phyloP scores from a whole-genome alignment of 257 asterid species.

The Parsonsia alboflavescens region DNA sequence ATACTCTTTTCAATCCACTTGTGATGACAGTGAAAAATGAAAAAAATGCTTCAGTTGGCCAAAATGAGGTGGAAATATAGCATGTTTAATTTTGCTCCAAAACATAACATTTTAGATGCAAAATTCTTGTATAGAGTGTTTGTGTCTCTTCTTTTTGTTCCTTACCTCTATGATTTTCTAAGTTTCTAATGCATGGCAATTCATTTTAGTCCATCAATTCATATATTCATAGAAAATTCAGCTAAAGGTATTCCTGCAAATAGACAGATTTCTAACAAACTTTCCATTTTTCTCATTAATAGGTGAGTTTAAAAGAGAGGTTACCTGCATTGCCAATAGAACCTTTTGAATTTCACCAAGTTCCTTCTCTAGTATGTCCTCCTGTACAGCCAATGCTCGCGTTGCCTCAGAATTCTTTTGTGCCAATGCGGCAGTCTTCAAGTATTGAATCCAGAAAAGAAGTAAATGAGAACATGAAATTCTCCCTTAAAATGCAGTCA shows the following conservation, averaged over 20 bases:
- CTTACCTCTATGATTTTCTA: neutral
- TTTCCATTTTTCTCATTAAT: neutral
- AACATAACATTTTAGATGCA: neutral
- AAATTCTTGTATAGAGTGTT: neutral
- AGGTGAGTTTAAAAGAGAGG: neutral
- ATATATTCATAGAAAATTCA: neutral
- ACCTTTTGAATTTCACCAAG: slow-evolving; percentile 75
- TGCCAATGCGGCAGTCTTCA: slow-evolving; percentile 69
- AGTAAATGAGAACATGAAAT: slow-evolving; percentile 1
- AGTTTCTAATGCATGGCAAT: neutral
- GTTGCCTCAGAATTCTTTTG: slow-evolving; percentile 83
- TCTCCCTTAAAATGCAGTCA: neutral
- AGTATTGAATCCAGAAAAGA: neutral
- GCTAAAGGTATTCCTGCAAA: neutral
- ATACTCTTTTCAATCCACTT: neutral
- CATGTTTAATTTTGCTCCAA: too few species aligned
- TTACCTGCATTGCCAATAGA: slow-evolving; percentile 94
- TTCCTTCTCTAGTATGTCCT: slow-evolving; percentile 66
- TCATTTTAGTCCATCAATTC: neutral
- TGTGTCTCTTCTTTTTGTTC: neutral
- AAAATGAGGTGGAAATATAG: too few species aligned
- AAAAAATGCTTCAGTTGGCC: too few species aligned
- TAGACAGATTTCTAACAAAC: neutral
- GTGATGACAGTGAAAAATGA: neutral
- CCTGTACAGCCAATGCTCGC: slow-evolving; percentile 73